Conservation (phyloP, 257 asterid species). For the Forsythia viridissima region DNA sequence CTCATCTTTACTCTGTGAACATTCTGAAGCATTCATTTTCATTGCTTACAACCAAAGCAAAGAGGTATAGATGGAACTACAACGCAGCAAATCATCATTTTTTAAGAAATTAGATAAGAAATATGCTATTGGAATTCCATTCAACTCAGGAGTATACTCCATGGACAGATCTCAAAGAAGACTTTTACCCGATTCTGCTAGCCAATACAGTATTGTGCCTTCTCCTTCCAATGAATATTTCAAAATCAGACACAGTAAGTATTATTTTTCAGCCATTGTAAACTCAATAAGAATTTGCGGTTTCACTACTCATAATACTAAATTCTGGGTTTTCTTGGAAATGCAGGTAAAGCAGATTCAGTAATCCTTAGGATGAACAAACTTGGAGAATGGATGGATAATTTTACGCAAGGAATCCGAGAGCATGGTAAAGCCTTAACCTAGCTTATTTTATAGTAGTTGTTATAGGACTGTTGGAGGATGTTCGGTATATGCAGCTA, state of each 20-base stretch:
- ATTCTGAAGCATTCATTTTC: neutral
- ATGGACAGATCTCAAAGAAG: slow-evolving; percentile 11
- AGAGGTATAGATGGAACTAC: slow-evolving; percentile 22
- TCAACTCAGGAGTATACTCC: slow-evolving; percentile 31
- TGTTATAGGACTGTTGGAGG: neutral
- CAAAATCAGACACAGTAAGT: slow-evolving; percentile 26
- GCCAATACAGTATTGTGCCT: slow-evolving; percentile 29
- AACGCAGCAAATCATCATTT: slow-evolving; percentile 18
- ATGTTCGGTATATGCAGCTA: neutral
- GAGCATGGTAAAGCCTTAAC: too few relatives aligned
- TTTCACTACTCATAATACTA: neutral
- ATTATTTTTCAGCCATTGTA: neutral
- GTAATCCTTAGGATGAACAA: too few relatives aligned
- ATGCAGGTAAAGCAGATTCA: too few relatives aligned
- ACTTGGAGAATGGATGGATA: too few relatives aligned
- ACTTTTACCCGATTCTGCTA: slow-evolving; percentile 33
- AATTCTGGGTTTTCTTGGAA: neutral
- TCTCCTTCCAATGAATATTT: slow-evolving; percentile 22
- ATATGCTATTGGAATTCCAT: slow-evolving; percentile 36
- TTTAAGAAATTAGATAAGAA: slow-evolving; percentile 25
- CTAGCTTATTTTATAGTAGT: neutral
- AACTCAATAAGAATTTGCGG: neutral
- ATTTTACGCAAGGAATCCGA: too few relatives aligned
- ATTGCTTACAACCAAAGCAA: neutral
- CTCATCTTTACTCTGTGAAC: neutral